A percentile compares a stretch with the other conserved stretches of the same genome.
Evolutionary conservation across 2,329 filamentous ascomycete genomes (phyloP).

Genomic region (Alternaria arbusti): DNA sequence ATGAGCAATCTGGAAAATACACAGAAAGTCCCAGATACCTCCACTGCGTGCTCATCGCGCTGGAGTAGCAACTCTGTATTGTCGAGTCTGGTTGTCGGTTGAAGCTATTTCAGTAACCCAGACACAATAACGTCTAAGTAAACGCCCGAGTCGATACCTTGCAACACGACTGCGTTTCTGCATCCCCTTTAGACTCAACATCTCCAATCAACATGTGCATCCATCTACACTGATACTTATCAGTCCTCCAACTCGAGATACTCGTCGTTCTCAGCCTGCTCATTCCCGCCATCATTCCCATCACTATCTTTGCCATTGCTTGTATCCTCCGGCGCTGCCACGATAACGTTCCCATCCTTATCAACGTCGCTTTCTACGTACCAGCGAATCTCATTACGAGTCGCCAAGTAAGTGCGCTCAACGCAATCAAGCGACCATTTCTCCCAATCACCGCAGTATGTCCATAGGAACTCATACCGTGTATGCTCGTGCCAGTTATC

Average conservation of each 20-base stretch:
- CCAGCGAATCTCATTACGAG: neutral
- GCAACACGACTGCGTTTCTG: neutral
- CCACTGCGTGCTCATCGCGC: neutral
- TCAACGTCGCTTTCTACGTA: neutral
- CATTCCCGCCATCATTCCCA: neutral
- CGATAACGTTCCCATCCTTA: neutral
- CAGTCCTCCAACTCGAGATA: neutral
- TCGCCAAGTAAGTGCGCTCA: neutral
- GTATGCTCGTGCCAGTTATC: neutral
- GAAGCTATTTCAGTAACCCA: too few species aligned
- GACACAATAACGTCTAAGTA: too few species aligned
- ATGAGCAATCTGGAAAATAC: neutral
- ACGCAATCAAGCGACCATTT: neutral
- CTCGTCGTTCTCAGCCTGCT: neutral
- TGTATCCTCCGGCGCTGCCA: neutral
- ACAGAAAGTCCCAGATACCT: neutral
- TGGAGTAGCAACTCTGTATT: neutral
- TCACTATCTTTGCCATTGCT: neutral
- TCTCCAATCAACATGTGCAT: neutral
- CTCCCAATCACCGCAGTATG: neutral
- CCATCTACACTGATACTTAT: accelerated
- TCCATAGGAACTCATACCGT: neutral
- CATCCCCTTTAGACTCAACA: neutral
- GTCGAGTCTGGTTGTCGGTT: too few species aligned
- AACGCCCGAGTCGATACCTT: neutral